Percentiles rank a stretch among this genome's conserved stretches.
These are phyloP conservation scores for Spiromastix sp. DNA, from an alignment of 2,329 filamentous ascomycete genomes.

Conservation along the genomic window DNA sequence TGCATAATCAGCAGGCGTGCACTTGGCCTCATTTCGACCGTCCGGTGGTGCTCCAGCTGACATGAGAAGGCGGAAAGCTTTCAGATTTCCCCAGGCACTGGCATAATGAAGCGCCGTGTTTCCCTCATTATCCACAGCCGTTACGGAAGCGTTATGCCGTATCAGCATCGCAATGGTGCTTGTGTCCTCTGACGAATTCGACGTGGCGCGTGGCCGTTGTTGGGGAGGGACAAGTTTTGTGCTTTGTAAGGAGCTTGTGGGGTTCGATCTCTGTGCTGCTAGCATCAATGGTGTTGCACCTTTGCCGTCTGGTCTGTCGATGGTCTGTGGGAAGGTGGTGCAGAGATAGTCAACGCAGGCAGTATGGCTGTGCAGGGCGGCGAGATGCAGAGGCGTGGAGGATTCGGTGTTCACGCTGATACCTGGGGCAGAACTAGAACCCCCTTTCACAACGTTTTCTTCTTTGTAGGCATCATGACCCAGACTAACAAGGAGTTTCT, in stretches of 20 bases:
- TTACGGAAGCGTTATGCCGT: constrained; percentile 35
- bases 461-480: constrained; percentile 60
- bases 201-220: constrained; percentile 10
- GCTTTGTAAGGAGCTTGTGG: constrained; percentile 9
- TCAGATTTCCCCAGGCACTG: constrained; percentile 67
- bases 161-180: constrained; percentile 19
- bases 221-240: constrained; percentile 16
- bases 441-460: constrained; percentile 16
- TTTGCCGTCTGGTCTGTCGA: constrained; percentile 54
- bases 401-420: constrained; percentile 69
- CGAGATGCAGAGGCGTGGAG: constrained; percentile 74
- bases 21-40: constrained; percentile 63
- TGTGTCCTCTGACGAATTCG: constrained; percentile 18
- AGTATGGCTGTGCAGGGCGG: constrained; percentile 57
- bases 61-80: constrained; percentile 65
- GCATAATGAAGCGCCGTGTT: constrained; percentile 85
- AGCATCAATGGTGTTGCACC: constrained; percentile 46
- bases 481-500: constrained; percentile 57
- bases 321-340: constrained; percentile 50
- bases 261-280: constrained; percentile 24
- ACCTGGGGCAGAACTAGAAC: constrained; percentile 29
- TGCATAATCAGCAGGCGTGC: constrained; percentile 76
- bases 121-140: constrained; percentile 56
- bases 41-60: constrained; percentile 68
- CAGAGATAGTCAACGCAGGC: constrained; percentile 64